Percentiles rank a stretch among this genome's conserved stretches.
Conservation (phyloP, 176 grass and related monocot genomes). For the Pontederia crassipes region DNA sequence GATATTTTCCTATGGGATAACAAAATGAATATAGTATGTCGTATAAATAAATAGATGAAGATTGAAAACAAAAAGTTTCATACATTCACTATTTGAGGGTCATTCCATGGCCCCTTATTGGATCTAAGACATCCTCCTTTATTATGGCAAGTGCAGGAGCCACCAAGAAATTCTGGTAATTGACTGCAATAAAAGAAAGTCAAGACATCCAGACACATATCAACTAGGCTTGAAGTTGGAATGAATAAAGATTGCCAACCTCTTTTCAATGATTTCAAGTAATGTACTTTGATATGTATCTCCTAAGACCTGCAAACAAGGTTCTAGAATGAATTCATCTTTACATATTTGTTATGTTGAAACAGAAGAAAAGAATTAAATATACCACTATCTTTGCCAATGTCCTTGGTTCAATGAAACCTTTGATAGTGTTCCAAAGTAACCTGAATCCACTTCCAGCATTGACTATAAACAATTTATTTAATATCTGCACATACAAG, state of each 20-base stretch:
- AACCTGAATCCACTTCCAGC: conserved; percentile 37
- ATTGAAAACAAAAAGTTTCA: neutral
- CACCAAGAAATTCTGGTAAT: conserved; percentile 44
- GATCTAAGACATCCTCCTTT: conserved; percentile 40
- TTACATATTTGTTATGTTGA: neutral
- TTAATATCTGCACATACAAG: conserved; percentile 27
- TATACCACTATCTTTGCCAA: conserved; percentile 34
- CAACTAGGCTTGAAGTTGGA: neutral
- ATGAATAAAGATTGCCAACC: conserved; percentile 9
- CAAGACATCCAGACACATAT: neutral
- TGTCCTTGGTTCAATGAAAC: conserved; percentile 42
- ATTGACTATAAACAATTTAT: conserved; percentile 40
- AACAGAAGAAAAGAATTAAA: neutral
- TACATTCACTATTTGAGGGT: conserved; percentile 15
- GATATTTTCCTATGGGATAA: neutral
- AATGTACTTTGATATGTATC: conserved; percentile 31
- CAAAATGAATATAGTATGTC: neutral
- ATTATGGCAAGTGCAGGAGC: conserved; percentile 30
- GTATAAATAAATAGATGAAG: neutral
- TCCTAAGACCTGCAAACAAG: conserved; percentile 30
- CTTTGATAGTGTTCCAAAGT: conserved; percentile 40
- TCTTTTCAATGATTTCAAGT: conserved; percentile 30
- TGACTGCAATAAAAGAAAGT: conserved; percentile 22
- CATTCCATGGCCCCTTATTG: conserved; percentile 48
- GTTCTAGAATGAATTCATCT: conserved; percentile 1